Conservation (phyloP, 768 basidiomycete genomes). For the Termitomyces sp. region DNA sequence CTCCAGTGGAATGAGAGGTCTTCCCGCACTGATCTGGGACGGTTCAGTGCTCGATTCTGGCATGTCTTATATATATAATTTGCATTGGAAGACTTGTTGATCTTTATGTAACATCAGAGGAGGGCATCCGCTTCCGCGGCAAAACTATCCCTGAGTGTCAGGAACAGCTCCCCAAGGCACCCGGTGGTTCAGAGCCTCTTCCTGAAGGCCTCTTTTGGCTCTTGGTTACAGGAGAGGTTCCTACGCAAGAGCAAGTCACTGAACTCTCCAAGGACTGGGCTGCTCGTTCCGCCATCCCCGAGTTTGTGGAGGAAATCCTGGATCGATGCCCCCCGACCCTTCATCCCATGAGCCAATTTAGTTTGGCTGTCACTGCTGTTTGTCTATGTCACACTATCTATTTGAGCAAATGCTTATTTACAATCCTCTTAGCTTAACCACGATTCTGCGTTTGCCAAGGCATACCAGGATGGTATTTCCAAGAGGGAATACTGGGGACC, state of each 20-base stretch:
- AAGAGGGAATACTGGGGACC: constrained; percentile 99
- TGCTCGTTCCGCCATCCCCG: constrained; percentile 83
- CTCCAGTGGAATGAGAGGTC: constrained; percentile 76
- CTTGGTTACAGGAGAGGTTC: constrained; percentile 90
- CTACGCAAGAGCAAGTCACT: constrained; percentile 82
- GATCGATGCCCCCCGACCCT: constrained; percentile 91
- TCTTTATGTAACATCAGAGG: constrained; percentile 43
- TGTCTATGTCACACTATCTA: constrained; percentile 16
- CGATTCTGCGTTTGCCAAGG: constrained; percentile 94
- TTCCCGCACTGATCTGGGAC: constrained; percentile 96
- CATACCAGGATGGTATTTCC: constrained; percentile 85
- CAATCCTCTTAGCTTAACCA: constrained; percentile 65
- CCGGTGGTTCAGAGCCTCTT: constrained; percentile 84
- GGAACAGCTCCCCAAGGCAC: constrained; percentile 81
- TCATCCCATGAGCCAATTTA: constrained; percentile 99
- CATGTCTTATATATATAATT: constrained; percentile 24
- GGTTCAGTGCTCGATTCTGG: constrained; percentile 95
- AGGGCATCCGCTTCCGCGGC: constrained; percentile 98
- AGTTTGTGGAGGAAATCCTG: constrained; percentile 94
- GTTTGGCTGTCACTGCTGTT: constrained; percentile 91
- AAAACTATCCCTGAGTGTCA: constrained; percentile 91
- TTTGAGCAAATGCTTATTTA: constrained; percentile 1
- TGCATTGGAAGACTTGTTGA: constrained; percentile 6
- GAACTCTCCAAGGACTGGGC: constrained; percentile 94
- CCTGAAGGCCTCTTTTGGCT: constrained; percentile 97